Percentiles rank a stretch among this genome's conserved stretches.
phyloP scores from a whole-genome alignment of 1,284 basidiomycete genomes.

The Cutaneotrichosporon sp. region DNA sequence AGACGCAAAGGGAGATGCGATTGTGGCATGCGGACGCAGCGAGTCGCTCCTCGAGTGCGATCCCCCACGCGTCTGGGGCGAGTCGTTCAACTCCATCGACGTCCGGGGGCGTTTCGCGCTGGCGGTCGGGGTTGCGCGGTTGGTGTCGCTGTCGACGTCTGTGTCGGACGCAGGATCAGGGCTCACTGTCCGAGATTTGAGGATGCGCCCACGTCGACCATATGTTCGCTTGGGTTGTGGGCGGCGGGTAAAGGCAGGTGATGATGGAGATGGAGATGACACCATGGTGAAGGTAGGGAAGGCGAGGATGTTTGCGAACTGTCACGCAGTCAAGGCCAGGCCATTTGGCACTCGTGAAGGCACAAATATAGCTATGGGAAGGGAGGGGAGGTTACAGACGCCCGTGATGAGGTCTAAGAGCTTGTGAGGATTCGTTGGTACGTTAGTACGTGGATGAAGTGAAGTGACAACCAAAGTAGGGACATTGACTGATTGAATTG shows the following conservation, averaged over 20 bases:
- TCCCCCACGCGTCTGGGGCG: background rate
- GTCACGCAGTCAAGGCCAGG: background rate
- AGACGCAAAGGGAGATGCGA: background rate
- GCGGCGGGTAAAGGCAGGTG: conserved; percentile 1
- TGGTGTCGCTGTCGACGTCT: conserved; percentile 4
- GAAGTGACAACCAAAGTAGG: background rate
- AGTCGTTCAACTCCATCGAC: background rate
- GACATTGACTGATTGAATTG: background rate
- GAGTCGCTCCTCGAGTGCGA: background rate
- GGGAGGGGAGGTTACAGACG: background rate
- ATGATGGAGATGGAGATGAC: background rate
- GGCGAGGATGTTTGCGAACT: background rate
- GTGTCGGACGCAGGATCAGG: background rate
- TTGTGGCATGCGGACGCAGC: background rate
- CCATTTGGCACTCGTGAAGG: background rate
- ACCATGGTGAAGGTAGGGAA: background rate
- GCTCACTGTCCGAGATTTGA: background rate
- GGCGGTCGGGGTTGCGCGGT: background rate
- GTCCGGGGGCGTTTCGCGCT: background rate
- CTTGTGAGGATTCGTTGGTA: background rate
- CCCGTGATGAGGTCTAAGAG: background rate
- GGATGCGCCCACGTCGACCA: background rate
- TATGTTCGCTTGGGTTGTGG: conserved; percentile 7
- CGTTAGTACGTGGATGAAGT: background rate
- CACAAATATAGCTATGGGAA: background rate